Percentiles rank a stretch among this genome's conserved stretches.
These are phyloP conservation scores for Coniosporium apollinis DNA, from an alignment of 495 filamentous ascomycete genomes.

Conservation along the genomic window DNA sequence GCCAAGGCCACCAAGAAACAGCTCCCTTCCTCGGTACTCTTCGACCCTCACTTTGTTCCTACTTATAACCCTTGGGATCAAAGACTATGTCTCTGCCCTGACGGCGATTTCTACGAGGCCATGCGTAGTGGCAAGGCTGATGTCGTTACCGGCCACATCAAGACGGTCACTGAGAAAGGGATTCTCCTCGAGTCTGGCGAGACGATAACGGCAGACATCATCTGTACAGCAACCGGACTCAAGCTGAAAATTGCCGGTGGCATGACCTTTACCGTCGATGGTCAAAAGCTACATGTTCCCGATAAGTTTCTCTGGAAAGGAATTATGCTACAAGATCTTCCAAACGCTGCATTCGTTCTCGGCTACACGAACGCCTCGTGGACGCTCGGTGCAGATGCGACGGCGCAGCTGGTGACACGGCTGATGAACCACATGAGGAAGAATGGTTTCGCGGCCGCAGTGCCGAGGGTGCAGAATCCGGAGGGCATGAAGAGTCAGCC, in stretches of 20 bases:
- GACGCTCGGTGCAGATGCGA: conserved; percentile 42
- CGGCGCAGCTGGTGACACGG: conserved; percentile 30
- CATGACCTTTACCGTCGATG: conserved; percentile 36
- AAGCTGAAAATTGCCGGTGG: conserved; percentile 37
- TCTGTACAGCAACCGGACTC: conserved; percentile 61
- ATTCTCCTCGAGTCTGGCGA: conserved; percentile 40
- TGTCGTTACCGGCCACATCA: conserved; percentile 53
- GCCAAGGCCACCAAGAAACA: conserved; percentile 23
- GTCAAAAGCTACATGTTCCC: conserved; percentile 27
- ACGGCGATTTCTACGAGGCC: conserved; percentile 53
- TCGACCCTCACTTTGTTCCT: conserved; percentile 55
- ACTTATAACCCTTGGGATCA: conserved; percentile 59
- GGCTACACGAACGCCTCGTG: conserved; percentile 43
- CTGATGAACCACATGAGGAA: conserved; percentile 27
- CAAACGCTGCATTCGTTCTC: conserved; percentile 38
- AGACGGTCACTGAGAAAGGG: conserved; percentile 39
- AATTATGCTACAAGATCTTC: conserved; percentile 41
- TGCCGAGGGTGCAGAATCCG: conserved; percentile 14
- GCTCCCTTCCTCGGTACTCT: conserved; percentile 37
- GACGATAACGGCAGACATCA: conserved; percentile 48
- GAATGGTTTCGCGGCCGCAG: conserved; percentile 21
- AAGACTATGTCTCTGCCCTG: conserved; percentile 51
- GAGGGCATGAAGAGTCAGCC: conserved; percentile 20
- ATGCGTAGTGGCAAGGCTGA: conserved; percentile 39
- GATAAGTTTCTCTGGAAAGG: conserved; percentile 40